A percentile compares a stretch with the other conserved stretches of the same genome.
Evolutionary conservation across 148 eudicot genomes (phyloP).

Genomic region (Gaultheria prostrata): DNA sequence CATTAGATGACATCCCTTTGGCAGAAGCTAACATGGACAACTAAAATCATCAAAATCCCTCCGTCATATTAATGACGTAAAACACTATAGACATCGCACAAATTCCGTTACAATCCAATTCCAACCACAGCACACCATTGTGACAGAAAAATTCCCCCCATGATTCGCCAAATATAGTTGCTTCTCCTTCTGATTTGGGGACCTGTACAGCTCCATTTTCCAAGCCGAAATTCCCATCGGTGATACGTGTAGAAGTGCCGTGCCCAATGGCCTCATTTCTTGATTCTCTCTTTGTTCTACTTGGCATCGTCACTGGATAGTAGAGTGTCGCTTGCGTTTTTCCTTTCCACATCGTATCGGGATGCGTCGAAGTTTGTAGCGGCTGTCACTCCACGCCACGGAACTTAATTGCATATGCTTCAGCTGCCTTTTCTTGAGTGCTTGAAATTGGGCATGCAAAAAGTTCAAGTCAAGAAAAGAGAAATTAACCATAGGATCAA

Average conservation of each 20-base stretch:
- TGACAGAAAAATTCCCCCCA: conserved; percentile 23
- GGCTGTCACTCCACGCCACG: conserved; percentile 71
- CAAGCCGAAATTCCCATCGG: conserved; percentile 26
- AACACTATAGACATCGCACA: too few species aligned
- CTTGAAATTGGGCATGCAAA: conserved; percentile 32
- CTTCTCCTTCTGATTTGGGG: conserved; percentile 5
- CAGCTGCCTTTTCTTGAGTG: conserved; percentile 95
- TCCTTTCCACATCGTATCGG: conserved; percentile 67
- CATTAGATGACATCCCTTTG: too few species aligned
- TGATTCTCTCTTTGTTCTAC: conserved; percentile 36
- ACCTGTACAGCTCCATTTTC: conserved; percentile 32
- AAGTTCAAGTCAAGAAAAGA: not conserved
- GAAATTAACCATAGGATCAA: not conserved
- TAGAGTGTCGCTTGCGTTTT: conserved; percentile 61
- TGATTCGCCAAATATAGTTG: conserved; percentile 11
- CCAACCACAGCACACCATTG: conserved; percentile 38
- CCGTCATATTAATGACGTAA: too few species aligned
- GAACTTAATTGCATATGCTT: conserved; percentile 90
- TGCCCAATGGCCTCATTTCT: conserved; percentile 10
- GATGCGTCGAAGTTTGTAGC: conserved; percentile 86
- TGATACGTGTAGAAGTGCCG: not conserved
- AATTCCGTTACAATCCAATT: too few species aligned
- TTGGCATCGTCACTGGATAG: conserved; percentile 65
- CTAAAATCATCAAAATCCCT: too few species aligned
- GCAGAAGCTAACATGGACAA: too few species aligned